A percentile compares a stretch with the other conserved stretches of the same genome.
phyloP scores from a whole-genome alignment of 352 stramenopile genomes.

The Blastocystis sp. region DNA sequence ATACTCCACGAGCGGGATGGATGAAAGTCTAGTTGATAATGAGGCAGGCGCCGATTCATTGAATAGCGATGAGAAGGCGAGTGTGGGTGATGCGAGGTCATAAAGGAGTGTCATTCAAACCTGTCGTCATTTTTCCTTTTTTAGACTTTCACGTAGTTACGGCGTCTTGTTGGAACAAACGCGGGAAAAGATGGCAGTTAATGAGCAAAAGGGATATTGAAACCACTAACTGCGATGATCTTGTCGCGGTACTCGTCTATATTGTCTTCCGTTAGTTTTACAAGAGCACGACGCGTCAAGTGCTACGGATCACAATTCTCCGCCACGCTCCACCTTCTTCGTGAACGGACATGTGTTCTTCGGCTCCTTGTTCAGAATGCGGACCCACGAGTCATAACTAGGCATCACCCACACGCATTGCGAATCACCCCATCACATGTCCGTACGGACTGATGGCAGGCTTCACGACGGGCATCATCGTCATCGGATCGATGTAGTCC shows the following conservation, averaged over 20 bases:
- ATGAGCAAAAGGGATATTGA: background rate
- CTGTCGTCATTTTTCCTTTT: background rate
- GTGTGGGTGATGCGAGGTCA: background rate
- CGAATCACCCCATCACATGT: slow-evolving; percentile 66
- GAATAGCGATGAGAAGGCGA: background rate
- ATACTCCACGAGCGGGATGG: slow-evolving; percentile 48
- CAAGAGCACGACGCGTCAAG: slow-evolving; percentile 56
- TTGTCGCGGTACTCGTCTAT: slow-evolving; percentile 73
- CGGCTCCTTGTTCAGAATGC: slow-evolving; percentile 62
- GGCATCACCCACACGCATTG: background rate
- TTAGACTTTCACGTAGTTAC: background rate
- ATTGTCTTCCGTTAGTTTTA: slow-evolving; percentile 62
- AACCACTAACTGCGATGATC: slow-evolving; percentile 27
- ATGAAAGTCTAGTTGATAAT: background rate
- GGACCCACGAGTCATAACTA: slow-evolving; percentile 66
- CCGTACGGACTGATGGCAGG: slow-evolving; percentile 66
- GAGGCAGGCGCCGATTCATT: background rate
- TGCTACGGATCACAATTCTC: slow-evolving; percentile 9
- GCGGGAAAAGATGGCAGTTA: too few species aligned
- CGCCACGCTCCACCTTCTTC: slow-evolving; percentile 55
- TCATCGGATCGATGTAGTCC: slow-evolving; percentile 74
- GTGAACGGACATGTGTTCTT: slow-evolving; percentile 73
- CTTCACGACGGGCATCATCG: slow-evolving; percentile 68
- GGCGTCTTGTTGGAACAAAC: background rate
- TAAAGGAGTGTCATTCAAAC: too few species aligned